Evolutionary conservation across 306 rosid species (phyloP).

Genomic region (Glycine latifolia): DNA sequence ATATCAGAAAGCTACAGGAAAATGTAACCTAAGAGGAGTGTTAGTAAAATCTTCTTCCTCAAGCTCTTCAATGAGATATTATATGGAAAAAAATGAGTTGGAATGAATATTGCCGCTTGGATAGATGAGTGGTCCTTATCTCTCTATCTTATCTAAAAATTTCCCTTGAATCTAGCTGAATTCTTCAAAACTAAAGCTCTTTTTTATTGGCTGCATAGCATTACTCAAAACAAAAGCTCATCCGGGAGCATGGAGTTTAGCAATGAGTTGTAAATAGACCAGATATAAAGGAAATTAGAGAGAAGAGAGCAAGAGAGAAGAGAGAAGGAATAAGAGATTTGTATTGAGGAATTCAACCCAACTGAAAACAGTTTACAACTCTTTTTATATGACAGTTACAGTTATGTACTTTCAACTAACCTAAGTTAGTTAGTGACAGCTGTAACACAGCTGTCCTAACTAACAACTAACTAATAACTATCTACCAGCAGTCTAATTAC

Average conservation of each 20-base stretch:
- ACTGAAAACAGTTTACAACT: too few species aligned
- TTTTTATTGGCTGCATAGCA: constrained; percentile 11
- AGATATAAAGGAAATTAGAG: background rate
- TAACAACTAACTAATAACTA: too few species aligned
- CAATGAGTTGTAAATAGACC: constrained; percentile 19
- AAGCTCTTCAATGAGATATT: background rate
- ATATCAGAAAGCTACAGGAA: constrained; percentile 21
- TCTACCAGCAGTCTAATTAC: too few species aligned
- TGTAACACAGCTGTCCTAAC: too few species aligned
- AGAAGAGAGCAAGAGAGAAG: too few species aligned
- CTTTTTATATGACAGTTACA: too few species aligned
- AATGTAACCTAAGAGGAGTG: constrained; percentile 6
- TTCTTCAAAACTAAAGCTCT: constrained; percentile 29
- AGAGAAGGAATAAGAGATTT: too few species aligned
- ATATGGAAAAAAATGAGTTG: background rate
- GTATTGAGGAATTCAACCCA: too few species aligned
- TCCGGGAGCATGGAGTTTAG: constrained; percentile 1
- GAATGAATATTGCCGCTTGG: background rate
- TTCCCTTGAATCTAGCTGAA: constrained; percentile 12
- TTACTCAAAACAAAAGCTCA: constrained; percentile 4
- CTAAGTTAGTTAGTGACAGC: too few species aligned
- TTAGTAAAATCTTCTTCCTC: constrained; percentile 25
- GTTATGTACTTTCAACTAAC: too few species aligned
- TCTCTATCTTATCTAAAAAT: constrained; percentile 18
- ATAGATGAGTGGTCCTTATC: too few species aligned